Percentiles rank a stretch among this genome's conserved stretches.
These are phyloP conservation scores for Aureobasidium leucospermi DNA, from an alignment of 2,329 filamentous ascomycete species.

Conservation along the genomic window DNA sequence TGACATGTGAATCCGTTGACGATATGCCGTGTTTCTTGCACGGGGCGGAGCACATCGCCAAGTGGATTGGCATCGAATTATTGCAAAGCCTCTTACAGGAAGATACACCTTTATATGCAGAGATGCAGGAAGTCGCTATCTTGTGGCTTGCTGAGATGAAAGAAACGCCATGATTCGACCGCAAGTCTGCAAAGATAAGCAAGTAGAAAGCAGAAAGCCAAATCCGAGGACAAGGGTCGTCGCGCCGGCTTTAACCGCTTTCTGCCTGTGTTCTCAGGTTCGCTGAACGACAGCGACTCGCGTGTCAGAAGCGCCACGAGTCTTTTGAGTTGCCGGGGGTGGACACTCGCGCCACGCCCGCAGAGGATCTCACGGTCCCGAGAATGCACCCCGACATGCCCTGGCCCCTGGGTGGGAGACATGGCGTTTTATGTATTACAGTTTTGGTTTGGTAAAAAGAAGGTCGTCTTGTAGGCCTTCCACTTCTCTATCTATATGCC, in stretches of 20 bases:
- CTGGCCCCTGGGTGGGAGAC: background rate
- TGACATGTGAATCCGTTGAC: conserved; percentile 10
- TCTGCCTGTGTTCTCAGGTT: no score
- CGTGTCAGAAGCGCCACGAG: background rate
- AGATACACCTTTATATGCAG: background rate
- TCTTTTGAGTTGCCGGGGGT: background rate
- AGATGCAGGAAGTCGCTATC: background rate
- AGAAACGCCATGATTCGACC: background rate
- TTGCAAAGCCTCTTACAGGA: background rate
- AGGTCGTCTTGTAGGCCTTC: background rate
- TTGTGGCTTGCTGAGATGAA: background rate
- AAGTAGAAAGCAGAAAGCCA: background rate
- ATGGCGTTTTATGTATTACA: background rate
- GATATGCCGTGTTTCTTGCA: conserved; percentile 4
- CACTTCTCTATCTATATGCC: background rate
- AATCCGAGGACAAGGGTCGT: background rate
- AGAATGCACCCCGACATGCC: background rate
- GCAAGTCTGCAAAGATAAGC: background rate
- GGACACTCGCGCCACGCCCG: background rate
- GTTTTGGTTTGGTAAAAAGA: conserved; percentile 1
- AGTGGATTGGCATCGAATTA: background rate
- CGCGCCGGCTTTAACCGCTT: background rate
- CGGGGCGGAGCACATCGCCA: conserved; percentile 4
- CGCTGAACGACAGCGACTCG: background rate
- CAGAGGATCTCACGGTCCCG: background rate